These are phyloP conservation scores for Lactuca saligna DNA, from an alignment of 129 eudicot species.

Conservation along the genomic window DNA sequence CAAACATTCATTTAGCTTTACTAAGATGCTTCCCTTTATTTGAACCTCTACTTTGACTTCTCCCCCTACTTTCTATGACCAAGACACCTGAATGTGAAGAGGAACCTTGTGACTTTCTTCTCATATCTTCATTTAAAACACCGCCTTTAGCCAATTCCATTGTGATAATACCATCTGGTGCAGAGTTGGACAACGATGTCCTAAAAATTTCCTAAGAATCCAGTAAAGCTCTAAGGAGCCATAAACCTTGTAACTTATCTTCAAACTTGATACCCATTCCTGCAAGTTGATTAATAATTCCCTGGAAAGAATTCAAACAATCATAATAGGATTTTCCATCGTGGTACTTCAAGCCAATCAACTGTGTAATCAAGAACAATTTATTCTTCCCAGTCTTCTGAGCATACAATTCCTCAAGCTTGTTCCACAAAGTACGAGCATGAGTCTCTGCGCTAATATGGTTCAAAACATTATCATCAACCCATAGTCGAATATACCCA, in stretches of 20 bases:
- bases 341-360: not conserved
- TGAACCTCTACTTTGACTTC: not conserved
- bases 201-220: slow-evolving; percentile 10
- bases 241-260: slow-evolving; percentile 10
- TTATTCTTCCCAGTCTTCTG: not conserved
- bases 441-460: not conserved
- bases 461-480: not conserved
- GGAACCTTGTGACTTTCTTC: not conserved
- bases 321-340: not conserved
- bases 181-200: not conserved
- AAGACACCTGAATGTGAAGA: not conserved
- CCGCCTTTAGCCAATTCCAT: not conserved
- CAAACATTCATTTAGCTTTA: not conserved
- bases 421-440: not conserved
- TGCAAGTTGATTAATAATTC: not conserved
- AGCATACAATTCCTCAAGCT: not conserved
- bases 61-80: not conserved
- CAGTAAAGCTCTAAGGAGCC: slow-evolving; percentile 7
- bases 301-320: not conserved
- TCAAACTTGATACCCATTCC: slow-evolving; percentile 26
- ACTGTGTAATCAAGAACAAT: not conserved
- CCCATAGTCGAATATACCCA: not conserved
- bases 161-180: not conserved
- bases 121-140: not conserved
- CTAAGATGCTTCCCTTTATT: not conserved